phyloP scores from a whole-genome alignment of 495 filamentous ascomycete species.

The Cairneyella variabilis region DNA sequence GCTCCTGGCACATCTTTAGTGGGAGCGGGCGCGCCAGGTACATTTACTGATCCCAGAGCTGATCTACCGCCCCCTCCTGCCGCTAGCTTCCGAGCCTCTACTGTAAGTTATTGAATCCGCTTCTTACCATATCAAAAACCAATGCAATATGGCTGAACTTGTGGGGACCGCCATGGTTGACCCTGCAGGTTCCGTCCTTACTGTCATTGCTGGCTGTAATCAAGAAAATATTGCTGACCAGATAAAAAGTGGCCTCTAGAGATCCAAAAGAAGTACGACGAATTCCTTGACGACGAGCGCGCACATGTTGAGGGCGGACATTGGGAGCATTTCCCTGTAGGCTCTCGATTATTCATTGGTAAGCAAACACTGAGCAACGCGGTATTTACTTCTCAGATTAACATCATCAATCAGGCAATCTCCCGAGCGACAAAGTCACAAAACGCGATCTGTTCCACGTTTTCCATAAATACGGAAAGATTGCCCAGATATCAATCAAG shows the following conservation, averaged over 20 bases:
- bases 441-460: conserved; percentile 90
- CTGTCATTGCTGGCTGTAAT: no score
- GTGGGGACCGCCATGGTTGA: conserved; percentile 19
- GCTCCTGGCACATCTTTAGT: no score
- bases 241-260: conserved; percentile 51
- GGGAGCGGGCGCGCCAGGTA: conserved; percentile 49
- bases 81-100: conserved; percentile 43
- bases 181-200: no score
- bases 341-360: conserved; percentile 91
- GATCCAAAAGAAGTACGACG: conserved; percentile 71
- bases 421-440: conserved; percentile 87
- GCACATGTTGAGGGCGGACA: conserved; percentile 81
- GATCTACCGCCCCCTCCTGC: conserved; percentile 58
- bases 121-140: no score
- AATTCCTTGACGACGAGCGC: conserved; percentile 76
- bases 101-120: no score
- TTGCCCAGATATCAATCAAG: conserved; percentile 96
- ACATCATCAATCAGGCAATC: conserved; percentile 62
- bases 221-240: conserved; percentile 14
- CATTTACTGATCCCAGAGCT: conserved; percentile 45
- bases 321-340: conserved; percentile 88
- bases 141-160: conserved; percentile 9
- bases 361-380: conserved; percentile 40
- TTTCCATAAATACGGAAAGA: conserved; percentile 78
- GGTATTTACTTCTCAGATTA: neutral